Base-by-base conservation (phyloP, 2,329 filamentous ascomycete genomes). In the Cadophora malorum region DNA sequence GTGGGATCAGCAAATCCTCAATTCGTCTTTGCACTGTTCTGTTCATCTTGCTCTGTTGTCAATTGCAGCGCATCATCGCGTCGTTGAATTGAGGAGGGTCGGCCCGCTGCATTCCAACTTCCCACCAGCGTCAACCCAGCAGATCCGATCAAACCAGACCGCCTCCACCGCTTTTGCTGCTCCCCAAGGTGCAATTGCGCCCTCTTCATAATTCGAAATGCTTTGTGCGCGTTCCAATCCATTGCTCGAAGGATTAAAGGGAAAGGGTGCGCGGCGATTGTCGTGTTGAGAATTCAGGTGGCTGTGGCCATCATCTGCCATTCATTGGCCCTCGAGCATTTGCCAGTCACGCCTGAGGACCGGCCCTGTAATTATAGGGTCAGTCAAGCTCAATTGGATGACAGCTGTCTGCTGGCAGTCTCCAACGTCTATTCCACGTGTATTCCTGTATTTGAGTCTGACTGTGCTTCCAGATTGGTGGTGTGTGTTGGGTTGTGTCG, bases 321-420 rank as follows among this genome's bases (percentile, higher is more conserved):
- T 56, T 69, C 65, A 74, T 74, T 75, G 73, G 71, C 65, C 72
- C 65, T 60, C 60, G 65, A 67, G 65, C 66, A 66, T 68, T 63
- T 71, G 67, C 68, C 69, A 70, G 71, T 74, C 68, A 69, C 70
- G 70, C 60, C 68, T 70, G 66, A 67, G 69, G 64, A 67, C 65
- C 63, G 66, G 62, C 69, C 69, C 71, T 76, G 75, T 76, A 76
- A 72, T 74, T 60, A 75, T 77, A 77, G 69, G 74, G 74, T 76
- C 71, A 76, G 76, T 76, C 59, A 69, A 70, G 66, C 61, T 71
- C 71, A 72, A 71, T 73, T 74, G 74, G 69, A 69, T 69, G 65
- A 62, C 63, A 65, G 62, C 53, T 69, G 63, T 59, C 60, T 68
- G 50, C 65, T 68, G 69, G 45, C 56, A 58, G 41, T 67, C 25